Evolutionary conservation across 345 rosid species (phyloP).

Genomic region (Eucalyptus marginata): DNA sequence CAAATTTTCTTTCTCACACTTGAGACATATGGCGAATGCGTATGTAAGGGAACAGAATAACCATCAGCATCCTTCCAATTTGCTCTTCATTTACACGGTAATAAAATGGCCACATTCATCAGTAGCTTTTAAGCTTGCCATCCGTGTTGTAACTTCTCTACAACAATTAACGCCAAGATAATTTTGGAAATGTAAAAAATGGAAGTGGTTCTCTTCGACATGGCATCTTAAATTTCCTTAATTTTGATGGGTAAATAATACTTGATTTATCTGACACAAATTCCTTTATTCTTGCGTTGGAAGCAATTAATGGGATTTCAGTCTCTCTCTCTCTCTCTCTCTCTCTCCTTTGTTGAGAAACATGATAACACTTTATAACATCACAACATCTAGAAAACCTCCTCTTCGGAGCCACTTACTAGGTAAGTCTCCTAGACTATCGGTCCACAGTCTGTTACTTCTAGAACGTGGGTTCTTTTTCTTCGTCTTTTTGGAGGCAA

Average conservation of each 20-base stretch:
- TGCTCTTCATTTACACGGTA: neutral
- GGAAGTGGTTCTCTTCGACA: neutral
- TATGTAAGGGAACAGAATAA: neutral
- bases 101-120: neutral
- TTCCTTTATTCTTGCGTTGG: neutral
- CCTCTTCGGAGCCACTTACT: neutral
- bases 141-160: neutral
- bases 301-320: neutral
- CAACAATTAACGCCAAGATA: neutral
- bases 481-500: neutral
- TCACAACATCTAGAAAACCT: neutral
- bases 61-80: neutral
- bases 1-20: neutral
- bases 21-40: neutral
- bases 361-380: neutral
- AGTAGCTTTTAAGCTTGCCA: neutral
- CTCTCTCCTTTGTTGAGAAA: neutral
- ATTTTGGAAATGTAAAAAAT: neutral
- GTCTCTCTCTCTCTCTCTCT: neutral
- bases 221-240: no score
- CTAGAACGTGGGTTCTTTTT: neutral
- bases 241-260: no score
- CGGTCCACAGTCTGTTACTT: neutral
- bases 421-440: neutral
- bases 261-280: neutral